phyloP scores from a whole-genome alignment of 176 grass and related monocot genomes.

The Aegilops tauschii region DNA sequence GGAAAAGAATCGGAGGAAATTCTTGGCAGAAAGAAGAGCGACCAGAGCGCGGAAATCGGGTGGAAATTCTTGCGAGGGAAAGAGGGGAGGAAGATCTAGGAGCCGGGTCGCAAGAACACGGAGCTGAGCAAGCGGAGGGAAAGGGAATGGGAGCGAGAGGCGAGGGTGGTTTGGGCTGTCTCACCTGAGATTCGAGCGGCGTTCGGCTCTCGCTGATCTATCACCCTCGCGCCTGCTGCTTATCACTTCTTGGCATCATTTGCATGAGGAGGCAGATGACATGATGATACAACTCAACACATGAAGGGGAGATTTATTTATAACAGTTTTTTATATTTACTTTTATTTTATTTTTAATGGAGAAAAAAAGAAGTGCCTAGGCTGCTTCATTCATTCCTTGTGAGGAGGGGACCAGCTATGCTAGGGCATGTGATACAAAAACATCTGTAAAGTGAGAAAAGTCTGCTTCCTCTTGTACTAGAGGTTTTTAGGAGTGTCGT shows the following conservation, averaged over 20 bases:
- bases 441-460: too few species aligned
- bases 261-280: constrained; percentile 7
- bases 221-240: neutral
- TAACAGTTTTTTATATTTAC: neutral
- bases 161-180: neutral
- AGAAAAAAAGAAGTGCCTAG: neutral
- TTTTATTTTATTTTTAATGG: neutral
- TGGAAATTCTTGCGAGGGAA: neutral
- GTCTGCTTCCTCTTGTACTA: too few species aligned
- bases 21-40: constrained; percentile 15
- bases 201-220: constrained; percentile 20
- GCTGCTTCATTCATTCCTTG: constrained; percentile 14
- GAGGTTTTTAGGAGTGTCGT: too few species aligned
- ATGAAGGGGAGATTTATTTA: constrained; percentile 9
- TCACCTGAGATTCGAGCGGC: constrained; percentile 31
- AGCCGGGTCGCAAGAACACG: constrained; percentile 18
- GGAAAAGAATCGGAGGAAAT: constrained; percentile 18
- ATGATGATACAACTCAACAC: constrained; percentile 1
- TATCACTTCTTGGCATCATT: constrained; percentile 18
- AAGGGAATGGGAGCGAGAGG: neutral
- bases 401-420: neutral
- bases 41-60: neutral
- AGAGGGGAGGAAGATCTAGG: constrained; percentile 26
- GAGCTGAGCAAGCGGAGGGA: neutral
- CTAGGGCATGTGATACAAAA: neutral